A percentile compares a stretch with the other conserved stretches of the same genome.
Conservation (phyloP, 208 protist genomes). For the Crithidia bombi region DNA sequence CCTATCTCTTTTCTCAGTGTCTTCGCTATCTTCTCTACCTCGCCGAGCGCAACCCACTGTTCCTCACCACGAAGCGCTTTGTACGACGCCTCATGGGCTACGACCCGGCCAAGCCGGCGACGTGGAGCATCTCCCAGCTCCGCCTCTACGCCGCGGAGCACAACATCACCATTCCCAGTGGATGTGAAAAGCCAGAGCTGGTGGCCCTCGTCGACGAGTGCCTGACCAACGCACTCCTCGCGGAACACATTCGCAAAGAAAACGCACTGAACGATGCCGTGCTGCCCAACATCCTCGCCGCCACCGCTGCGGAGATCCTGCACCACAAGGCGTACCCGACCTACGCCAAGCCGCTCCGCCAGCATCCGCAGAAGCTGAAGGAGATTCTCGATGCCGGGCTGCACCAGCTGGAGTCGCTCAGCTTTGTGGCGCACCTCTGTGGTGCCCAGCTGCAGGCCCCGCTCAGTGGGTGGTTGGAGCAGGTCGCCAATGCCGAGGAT, state of each 20-base stretch:
- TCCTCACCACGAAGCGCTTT: background rate
- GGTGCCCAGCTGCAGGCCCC: conserved; percentile 33
- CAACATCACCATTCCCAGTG: conserved; percentile 32
- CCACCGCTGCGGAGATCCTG: conserved; percentile 30
- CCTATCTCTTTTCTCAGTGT: background rate
- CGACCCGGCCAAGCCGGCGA: conserved; percentile 44
- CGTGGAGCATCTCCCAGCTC: conserved; percentile 52
- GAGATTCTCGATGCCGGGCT: conserved; percentile 51
- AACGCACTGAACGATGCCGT: conserved; percentile 10
- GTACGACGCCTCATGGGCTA: conserved; percentile 23
- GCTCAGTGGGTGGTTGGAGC: conserved; percentile 46
- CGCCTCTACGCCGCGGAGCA: conserved; percentile 43
- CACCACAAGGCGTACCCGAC: conserved; percentile 24
- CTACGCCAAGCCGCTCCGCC: conserved; percentile 41
- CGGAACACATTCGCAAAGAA: conserved; percentile 21
- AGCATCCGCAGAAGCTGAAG: conserved; percentile 42
- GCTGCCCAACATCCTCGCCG: conserved; percentile 27
- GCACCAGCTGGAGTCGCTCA: conserved; percentile 25
- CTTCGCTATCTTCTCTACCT: background rate
- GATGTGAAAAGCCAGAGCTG: conserved; percentile 36
- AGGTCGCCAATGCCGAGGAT: conserved; percentile 25
- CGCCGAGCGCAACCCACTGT: background rate
- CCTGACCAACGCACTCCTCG: conserved; percentile 27
- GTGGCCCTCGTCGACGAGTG: conserved; percentile 39
- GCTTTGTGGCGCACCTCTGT: conserved; percentile 17